These are phyloP conservation scores for Heracleum sosnowskyi DNA, from an alignment of 129 eudicot genomes.

Conservation along the genomic window DNA sequence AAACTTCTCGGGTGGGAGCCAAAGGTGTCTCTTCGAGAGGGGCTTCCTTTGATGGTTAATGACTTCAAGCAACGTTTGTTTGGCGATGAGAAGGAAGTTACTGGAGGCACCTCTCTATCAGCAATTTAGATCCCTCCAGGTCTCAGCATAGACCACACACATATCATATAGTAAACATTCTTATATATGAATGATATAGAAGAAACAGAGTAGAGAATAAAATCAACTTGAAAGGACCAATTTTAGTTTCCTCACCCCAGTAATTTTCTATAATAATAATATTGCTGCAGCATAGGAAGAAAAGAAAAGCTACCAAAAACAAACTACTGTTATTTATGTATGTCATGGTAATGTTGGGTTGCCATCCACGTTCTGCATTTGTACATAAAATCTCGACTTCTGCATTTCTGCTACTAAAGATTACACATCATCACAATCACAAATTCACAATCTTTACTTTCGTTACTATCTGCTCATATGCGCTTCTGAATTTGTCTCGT, in stretches of 20 bases:
- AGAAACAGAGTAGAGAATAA: neutral
- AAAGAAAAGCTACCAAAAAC: neutral
- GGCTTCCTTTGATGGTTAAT: conserved; percentile 73
- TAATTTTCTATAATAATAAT: neutral
- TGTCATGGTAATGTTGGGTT: neutral
- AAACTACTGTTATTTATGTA: neutral
- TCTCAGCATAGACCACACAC: neutral
- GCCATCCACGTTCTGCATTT: neutral
- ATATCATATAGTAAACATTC: neutral
- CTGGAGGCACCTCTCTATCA: neutral
- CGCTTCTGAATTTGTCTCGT: neutral
- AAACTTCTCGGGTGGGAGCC: conserved; percentile 84
- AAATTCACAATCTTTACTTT: neutral
- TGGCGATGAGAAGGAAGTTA: conserved; percentile 27
- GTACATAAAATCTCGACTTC: neutral
- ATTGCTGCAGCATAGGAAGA: neutral
- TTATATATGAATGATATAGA: neutral
- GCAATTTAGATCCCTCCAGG: neutral
- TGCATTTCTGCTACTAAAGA: neutral
- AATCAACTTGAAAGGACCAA: neutral
- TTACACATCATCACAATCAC: too few species aligned
- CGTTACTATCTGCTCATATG: neutral
- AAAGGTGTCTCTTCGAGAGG: conserved; percentile 51
- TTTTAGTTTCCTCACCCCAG: neutral
- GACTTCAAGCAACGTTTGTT: conserved; percentile 74